Conservation (phyloP, 768 basidiomycete species). For the Auricularia cornea region DNA sequence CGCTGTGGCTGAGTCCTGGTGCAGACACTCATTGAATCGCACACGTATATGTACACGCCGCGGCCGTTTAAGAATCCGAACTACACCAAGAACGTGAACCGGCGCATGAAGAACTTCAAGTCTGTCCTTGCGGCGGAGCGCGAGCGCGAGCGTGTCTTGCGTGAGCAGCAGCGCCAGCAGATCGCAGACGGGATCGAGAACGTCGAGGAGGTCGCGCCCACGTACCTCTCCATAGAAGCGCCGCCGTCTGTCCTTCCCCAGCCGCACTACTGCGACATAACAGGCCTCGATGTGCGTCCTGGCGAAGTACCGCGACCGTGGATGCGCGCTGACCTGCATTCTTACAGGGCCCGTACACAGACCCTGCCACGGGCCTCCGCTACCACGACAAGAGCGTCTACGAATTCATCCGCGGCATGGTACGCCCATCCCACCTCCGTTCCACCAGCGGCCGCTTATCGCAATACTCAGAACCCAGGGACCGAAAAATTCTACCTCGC, state of each 20-base stretch:
- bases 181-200: slow-evolving; percentile 52
- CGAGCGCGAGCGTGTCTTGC: slow-evolving; percentile 62
- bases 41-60: slow-evolving; percentile 62
- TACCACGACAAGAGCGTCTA: slow-evolving; percentile 87
- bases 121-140: slow-evolving; percentile 69
- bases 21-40: slow-evolving; percentile 63
- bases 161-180: slow-evolving; percentile 48
- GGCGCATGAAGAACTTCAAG: slow-evolving; percentile 74
- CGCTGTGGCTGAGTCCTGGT: not conserved
- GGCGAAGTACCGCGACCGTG: not conserved
- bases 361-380: slow-evolving; percentile 69
- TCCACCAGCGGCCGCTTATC: not conserved
- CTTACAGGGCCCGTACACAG: slow-evolving; percentile 69
- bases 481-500: slow-evolving; percentile 71
- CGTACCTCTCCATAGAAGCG: slow-evolving; percentile 75
- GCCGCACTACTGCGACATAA: slow-evolving; percentile 77
- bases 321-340: not conserved
- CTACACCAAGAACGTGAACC: slow-evolving; percentile 60
- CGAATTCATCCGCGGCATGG: slow-evolving; percentile 68
- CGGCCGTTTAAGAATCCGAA: slow-evolving; percentile 72
- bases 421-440: slow-evolving; percentile 21
- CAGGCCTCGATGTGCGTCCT: slow-evolving; percentile 59
- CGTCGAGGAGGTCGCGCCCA: slow-evolving; percentile 56
- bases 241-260: slow-evolving; percentile 75
- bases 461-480: slow-evolving; percentile 48